Evolutionary conservation across 2,329 filamentous ascomycete species (phyloP), one percentile per base, ranked within the genome.

Genomic region (Lasiodiplodia sp.): DNA sequence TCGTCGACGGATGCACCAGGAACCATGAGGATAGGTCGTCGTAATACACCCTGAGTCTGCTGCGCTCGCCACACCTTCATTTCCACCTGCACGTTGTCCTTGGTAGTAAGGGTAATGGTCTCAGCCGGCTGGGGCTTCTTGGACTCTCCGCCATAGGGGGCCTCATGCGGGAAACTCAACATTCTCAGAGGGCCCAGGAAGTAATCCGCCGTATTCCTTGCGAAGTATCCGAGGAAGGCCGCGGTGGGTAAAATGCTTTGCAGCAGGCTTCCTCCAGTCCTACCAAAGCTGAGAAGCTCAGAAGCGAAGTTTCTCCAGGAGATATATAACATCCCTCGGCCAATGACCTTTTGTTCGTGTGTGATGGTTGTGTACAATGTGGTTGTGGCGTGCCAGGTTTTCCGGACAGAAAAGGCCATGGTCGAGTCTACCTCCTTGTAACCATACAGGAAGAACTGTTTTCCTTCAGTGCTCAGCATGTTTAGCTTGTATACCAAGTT

Each of bases 1-100:
- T 91, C 86, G 74, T 89, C 87, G 0, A 91, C 88, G 1, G 86
- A 82, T 0, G 88, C 87, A 21, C 88, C 89, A 0, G 88, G 87
- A 52, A 91, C 82, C 82, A 91, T 84, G 69, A 91, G 84, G 6
- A 91, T 78, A 69, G 28, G 28, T 4, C 21, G 40, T 4, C 23
- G 53, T 60, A 2, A 37, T 5, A 16, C 21, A 3, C 21, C 25
- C 18, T 25, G 40, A 63, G 58, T 25, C 80, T 81, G 0, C 87
- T 85, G 66, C 31, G 31, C 31, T 34, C 31, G 31, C 31, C 31
- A 34, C 10, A 34, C 31, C 31, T 34, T 34, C 31, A 34, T 34
- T 8, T 34, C 31, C 31, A 34, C 31, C 31, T 78, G 75, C 2
- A 89, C 82, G 11, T 83, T 82, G 74, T 91, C 88, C 0, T 75